Evolutionary conservation across 2,329 filamentous ascomycete genomes (phyloP), one percentile per base, ranked within the genome.

Genomic region (Pseudocercospora fuligena): DNA sequence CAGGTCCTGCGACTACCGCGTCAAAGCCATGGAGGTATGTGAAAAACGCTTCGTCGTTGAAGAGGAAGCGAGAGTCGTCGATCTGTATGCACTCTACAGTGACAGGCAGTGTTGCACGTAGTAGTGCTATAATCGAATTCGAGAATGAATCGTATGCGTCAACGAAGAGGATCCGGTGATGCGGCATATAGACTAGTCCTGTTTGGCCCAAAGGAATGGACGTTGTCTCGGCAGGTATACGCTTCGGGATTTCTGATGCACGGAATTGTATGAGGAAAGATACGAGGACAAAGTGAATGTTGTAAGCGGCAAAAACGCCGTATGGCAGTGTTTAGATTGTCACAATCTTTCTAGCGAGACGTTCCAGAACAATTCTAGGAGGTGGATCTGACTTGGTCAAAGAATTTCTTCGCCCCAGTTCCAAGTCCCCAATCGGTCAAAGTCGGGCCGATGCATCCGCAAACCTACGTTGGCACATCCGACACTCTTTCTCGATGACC

Each of bases 131-230:
- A 74, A 98, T 95, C 81, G 97, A 98, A 81, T 97, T 94, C 63
- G 93, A 92, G 80, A 97, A 99, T 49, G 94, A 97, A 82, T 99
- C 95, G 80, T 97, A 97, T 69, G 94, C 94, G 79, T 98, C 95
- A 72, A 99, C 85, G 80, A 97, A 97, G 69, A 98, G 87, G 69
- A 98, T 67, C 47, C 71, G 73, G 58, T 69, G 70, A 61, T 53
- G 69, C 64, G 69, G 71, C 73, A 76, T 75, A 67, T 70, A 68
- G 46, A 21, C 33, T 63, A 61, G 62, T 43, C 46, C 25, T 51
- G 49, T 56, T 36, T 56, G 31, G 19, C 19, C 56, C 56, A 58
- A 58, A 33, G 56, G n/a, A 58, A 58, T 58, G 56, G 33, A 21
- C 19, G 40, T 19, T 43, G 40, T 43, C 40, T 43, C 40, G 40